phyloP scores from a whole-genome alignment of 306 rosid species.

The Fragaria iinumae region DNA sequence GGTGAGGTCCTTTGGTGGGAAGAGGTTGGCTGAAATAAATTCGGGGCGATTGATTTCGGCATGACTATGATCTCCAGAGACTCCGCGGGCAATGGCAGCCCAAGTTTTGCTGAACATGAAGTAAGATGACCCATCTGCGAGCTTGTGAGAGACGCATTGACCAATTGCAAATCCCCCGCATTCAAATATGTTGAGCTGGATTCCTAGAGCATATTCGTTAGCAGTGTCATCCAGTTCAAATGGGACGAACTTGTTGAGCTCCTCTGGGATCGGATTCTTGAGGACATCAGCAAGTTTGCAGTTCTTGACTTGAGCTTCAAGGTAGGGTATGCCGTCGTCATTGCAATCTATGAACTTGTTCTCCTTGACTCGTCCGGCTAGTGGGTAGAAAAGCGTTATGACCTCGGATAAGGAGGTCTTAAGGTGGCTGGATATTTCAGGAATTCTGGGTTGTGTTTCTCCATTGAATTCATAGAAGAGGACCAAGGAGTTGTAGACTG shows the following conservation, averaged over 20 bases:
- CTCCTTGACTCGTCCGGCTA: slow-evolving; percentile 25
- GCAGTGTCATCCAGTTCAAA: slow-evolving; percentile 11
- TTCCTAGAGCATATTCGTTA: slow-evolving; percentile 35
- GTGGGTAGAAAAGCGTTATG: slow-evolving; percentile 31
- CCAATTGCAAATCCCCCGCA: slow-evolving; percentile 41
- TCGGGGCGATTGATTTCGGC: background rate
- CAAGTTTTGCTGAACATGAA: slow-evolving; percentile 19
- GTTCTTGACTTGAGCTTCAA: slow-evolving; percentile 15
- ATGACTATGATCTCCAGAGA: too few species aligned
- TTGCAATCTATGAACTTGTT: slow-evolving; percentile 29
- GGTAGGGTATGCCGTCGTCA: slow-evolving; percentile 27
- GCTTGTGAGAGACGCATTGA: slow-evolving; percentile 27
- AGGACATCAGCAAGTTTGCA: slow-evolving; percentile 16
- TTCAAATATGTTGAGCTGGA: slow-evolving; percentile 44
- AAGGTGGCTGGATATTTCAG: slow-evolving; percentile 13
- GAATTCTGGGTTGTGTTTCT: background rate
- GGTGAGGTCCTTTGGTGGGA: background rate
- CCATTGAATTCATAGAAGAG: background rate
- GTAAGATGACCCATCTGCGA: slow-evolving; percentile 24
- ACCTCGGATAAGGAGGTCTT: slow-evolving; percentile 29
- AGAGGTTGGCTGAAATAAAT: slow-evolving; percentile 21
- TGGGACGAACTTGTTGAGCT: slow-evolving; percentile 29
- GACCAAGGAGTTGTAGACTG: background rate
- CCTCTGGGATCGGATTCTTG: slow-evolving; percentile 6
- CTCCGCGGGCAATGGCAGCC: slow-evolving; percentile 23